Conservation (phyloP, 176 grass and related monocot species). For the Poa annua region DNA sequence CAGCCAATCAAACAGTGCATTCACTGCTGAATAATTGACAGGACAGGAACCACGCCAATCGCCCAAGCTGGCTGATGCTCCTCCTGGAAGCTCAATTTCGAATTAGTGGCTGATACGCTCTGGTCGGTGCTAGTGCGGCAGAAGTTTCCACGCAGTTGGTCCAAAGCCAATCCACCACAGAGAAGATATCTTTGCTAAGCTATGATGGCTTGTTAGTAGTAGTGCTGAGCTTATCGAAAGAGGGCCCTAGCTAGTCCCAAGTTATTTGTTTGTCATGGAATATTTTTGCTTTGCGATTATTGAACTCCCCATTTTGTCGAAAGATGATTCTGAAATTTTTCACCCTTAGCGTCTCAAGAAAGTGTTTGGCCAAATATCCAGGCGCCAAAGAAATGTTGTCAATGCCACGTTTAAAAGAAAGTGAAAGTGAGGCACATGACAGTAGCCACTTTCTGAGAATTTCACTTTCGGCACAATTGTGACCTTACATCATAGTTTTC, state of each 20-base stretch:
- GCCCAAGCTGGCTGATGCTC: slow-evolving; percentile 9
- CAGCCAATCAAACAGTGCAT: slow-evolving; percentile 19
- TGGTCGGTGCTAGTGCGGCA: slow-evolving; percentile 46
- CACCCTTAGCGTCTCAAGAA: neutral
- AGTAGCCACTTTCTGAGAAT: neutral
- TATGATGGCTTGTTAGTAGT: neutral
- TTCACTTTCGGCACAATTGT: slow-evolving; percentile 9
- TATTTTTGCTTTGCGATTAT: slow-evolving; percentile 5
- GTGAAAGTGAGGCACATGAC: neutral
- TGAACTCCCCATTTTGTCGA: neutral
- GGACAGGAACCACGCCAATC: neutral
- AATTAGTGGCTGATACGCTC: slow-evolving; percentile 37
- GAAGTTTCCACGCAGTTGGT: slow-evolving; percentile 45
- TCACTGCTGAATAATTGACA: slow-evolving; percentile 23
- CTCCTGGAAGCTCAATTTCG: slow-evolving; percentile 29
- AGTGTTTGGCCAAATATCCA: neutral
- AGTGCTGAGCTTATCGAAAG: neutral
- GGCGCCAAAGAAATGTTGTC: neutral
- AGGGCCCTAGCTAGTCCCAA: neutral
- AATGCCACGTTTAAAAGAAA: no score
- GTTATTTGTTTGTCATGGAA: neutral
- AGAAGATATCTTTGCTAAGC: neutral
- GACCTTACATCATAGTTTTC: neutral
- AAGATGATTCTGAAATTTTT: neutral
- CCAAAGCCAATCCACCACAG: neutral